Percentiles rank a stretch among this genome's conserved stretches.
Conservation (phyloP, 176 grass and related monocot genomes). For the Eragrostis curvula region DNA sequence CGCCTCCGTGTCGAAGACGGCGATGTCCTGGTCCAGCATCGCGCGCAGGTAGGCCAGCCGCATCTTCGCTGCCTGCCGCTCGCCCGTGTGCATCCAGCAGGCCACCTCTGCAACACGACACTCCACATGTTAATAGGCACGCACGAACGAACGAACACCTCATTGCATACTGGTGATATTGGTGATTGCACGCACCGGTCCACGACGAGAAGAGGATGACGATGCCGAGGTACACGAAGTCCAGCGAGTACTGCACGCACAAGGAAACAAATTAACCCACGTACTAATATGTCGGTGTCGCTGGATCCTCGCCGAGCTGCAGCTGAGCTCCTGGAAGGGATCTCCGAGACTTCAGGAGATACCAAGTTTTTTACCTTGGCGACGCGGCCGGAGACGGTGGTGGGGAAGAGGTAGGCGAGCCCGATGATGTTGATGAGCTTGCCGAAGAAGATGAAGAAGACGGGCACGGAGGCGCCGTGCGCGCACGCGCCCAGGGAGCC, state of each 20-base stretch:
- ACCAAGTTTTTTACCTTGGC: conserved; percentile 49
- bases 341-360: not conserved
- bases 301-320: not conserved
- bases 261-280: not conserved
- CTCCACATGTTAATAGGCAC: not conserved
- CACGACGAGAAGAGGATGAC: conserved; percentile 97
- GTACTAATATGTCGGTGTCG: not conserved
- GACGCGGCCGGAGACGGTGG: conserved; percentile 72
- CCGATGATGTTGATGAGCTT: conserved; percentile 99
- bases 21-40: conserved; percentile 96
- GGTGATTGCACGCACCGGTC: conserved; percentile 51
- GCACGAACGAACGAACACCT: no score
- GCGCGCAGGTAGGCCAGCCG: conserved; percentile 85
- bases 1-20: conserved; percentile 89
- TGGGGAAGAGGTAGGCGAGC: conserved; percentile 89
- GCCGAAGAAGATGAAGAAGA: conserved; percentile 99
- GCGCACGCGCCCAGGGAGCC: conserved; percentile 88
- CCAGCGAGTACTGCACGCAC: conserved; percentile 79
- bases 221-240: conserved; percentile 90
- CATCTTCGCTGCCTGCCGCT: conserved; percentile 98
- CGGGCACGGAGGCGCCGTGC: conserved; percentile 94
- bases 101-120: conserved; percentile 68
- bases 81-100: conserved; percentile 99
- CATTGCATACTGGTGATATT: not conserved
- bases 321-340: not conserved